phyloP scores from a whole-genome alignment of 768 basidiomycete species.

The Suillus brevipes region DNA sequence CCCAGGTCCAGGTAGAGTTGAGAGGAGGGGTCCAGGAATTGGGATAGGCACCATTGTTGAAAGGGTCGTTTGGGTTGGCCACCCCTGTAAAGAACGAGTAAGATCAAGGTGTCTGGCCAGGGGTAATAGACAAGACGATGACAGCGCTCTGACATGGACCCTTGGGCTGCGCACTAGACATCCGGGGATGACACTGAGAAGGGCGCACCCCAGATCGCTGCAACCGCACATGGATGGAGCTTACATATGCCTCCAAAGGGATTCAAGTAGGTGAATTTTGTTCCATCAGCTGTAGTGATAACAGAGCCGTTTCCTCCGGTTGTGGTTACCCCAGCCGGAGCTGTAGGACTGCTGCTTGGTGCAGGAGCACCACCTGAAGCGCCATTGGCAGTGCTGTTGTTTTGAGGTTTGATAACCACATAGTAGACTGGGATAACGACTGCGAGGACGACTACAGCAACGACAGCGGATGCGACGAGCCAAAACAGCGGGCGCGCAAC shows the following conservation, averaged over 20 bases:
- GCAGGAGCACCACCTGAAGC: constrained; percentile 4
- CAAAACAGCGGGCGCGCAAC: constrained; percentile 27
- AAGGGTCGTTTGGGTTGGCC: constrained; percentile 68
- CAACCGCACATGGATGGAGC: constrained; percentile 22
- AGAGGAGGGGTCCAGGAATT: constrained; percentile 83
- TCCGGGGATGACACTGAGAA: not conserved
- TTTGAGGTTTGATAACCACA: constrained; percentile 26
- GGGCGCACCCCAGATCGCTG: not conserved
- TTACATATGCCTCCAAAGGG: constrained; percentile 73
- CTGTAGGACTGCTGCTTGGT: constrained; percentile 11
- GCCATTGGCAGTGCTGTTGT: constrained; percentile 3
- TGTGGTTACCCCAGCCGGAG: constrained; percentile 17
- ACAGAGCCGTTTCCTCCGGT: constrained; percentile 71
- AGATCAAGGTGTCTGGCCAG: not conserved
- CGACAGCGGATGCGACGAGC: constrained; percentile 29
- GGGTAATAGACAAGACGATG: constrained; percentile 7
- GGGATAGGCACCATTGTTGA: constrained; percentile 69
- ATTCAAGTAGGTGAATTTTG: constrained; percentile 76
- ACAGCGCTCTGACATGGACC: not conserved
- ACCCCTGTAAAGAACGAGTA: constrained; percentile 46
- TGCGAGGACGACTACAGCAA: constrained; percentile 31
- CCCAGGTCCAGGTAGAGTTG: constrained; percentile 73
- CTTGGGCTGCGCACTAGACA: not conserved
- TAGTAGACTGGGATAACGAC: constrained; percentile 45
- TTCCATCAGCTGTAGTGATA: constrained; percentile 64